phyloP scores from a whole-genome alignment of 768 basidiomycete species.

The Ramaria rubella region DNA sequence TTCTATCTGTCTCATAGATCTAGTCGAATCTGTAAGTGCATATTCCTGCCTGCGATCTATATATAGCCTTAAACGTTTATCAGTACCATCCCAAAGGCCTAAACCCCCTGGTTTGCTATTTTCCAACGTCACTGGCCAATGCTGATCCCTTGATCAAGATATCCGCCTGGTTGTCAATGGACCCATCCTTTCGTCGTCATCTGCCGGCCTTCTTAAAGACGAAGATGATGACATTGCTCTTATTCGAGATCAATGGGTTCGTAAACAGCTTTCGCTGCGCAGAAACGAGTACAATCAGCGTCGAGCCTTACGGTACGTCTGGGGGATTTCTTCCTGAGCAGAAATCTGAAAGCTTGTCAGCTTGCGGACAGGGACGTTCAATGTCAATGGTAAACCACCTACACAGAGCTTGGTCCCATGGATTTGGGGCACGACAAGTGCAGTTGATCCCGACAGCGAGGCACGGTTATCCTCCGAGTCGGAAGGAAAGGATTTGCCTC shows the following conservation, averaged over 20 bases:
- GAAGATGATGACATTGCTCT: slow-evolving; percentile 51
- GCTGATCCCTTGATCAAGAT: slow-evolving; percentile 43
- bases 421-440: slow-evolving; percentile 33
- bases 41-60: background rate
- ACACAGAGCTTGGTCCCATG: slow-evolving; percentile 66
- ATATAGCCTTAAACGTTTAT: slow-evolving; percentile 11
- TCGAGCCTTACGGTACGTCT: slow-evolving; percentile 13
- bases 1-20: slow-evolving; percentile 3
- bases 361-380: slow-evolving; percentile 73
- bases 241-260: slow-evolving; percentile 63
- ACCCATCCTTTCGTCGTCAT: slow-evolving; percentile 51
- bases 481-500: background rate
- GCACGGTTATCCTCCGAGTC: background rate
- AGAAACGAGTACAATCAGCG: slow-evolving; percentile 12
- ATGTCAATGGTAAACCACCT: slow-evolving; percentile 73
- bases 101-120: slow-evolving; percentile 9
- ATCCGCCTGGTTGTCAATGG: slow-evolving; percentile 45
- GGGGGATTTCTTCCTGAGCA: background rate
- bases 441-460: background rate
- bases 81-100: slow-evolving; percentile 14
- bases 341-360: slow-evolving; percentile 25
- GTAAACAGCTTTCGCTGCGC: slow-evolving; percentile 33
- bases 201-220: slow-evolving; percentile 57
- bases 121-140: slow-evolving; percentile 40
- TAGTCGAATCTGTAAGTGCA: slow-evolving; percentile 5